Conservation (phyloP, 805 yeast species). For the Tetrapisispora phaffii region DNA sequence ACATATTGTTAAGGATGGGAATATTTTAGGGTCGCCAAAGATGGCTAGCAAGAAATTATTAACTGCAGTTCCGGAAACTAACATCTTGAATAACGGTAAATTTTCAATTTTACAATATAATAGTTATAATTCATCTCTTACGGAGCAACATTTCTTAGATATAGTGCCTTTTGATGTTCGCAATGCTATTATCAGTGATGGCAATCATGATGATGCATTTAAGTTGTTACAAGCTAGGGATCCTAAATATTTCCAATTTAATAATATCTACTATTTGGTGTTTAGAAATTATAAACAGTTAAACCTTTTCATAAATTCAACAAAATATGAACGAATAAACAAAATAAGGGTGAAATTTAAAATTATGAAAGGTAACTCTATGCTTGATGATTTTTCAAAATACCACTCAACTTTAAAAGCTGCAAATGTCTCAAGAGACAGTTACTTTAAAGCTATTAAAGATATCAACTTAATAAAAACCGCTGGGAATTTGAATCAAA, state of each 20-base stretch:
- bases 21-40: background rate
- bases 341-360: constrained; percentile 15
- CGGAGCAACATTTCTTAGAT: constrained; percentile 13
- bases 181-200: background rate
- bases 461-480: background rate
- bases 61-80: too few species aligned
- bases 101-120: constrained; percentile 1
- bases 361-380: background rate
- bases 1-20: background rate
- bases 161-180: constrained; percentile 10
- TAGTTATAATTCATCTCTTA: constrained; percentile 20
- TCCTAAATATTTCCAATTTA: constrained; percentile 24
- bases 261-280: constrained; percentile 18
- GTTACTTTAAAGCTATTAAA: constrained; percentile 9
- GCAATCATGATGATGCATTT: constrained; percentile 2
- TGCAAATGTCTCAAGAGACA: constrained; percentile 14
- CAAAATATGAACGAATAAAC: constrained; percentile 12
- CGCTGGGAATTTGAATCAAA: background rate
- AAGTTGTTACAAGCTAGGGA: constrained; percentile 19
- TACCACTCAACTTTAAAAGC: constrained; percentile 12
- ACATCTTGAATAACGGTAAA: too few species aligned
- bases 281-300: constrained; percentile 14
- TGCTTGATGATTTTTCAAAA: background rate
- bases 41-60: background rate
- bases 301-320: constrained; percentile 8